These are phyloP conservation scores for Tulasnella sp. DNA, from an alignment of 768 basidiomycete genomes.

Conservation along the genomic window DNA sequence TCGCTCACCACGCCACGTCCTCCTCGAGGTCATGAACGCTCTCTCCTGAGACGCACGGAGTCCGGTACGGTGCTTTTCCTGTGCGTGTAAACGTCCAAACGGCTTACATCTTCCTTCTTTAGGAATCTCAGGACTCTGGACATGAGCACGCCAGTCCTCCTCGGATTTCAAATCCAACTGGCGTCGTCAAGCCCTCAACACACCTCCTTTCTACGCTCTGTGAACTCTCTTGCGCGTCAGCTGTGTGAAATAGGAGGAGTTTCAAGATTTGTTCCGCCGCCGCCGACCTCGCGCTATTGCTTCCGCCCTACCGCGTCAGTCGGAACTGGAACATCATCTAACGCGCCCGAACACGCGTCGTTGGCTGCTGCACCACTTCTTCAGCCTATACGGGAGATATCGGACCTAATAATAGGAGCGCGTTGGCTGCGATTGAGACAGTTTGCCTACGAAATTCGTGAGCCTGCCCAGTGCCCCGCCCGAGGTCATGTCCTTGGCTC, in stretches of 20 bases:
- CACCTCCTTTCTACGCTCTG: slow-evolving; percentile 3
- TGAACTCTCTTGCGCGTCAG: neutral
- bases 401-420: neutral
- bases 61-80: neutral
- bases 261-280: neutral
- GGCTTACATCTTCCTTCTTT: neutral
- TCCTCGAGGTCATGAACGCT: neutral
- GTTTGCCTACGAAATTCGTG: neutral
- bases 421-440: neutral
- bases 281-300: neutral
- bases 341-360: neutral
- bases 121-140: neutral
- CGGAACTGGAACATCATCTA: slow-evolving; percentile 1
- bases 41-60: neutral
- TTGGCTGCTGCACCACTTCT: neutral
- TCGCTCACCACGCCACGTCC: neutral
- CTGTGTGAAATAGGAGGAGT: neutral
- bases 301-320: slow-evolving; percentile 7
- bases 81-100: neutral
- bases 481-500: neutral
- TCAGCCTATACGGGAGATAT: neutral
- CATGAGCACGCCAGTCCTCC: neutral
- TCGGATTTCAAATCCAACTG: slow-evolving; percentile 3
- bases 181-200: neutral
- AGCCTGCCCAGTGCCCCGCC: neutral